Percentiles rank a stretch among this genome's conserved stretches.
Evolutionary conservation across 1,284 basidiomycete species (phyloP).

Genomic region (Cutaneotrichosporon sp.): DNA sequence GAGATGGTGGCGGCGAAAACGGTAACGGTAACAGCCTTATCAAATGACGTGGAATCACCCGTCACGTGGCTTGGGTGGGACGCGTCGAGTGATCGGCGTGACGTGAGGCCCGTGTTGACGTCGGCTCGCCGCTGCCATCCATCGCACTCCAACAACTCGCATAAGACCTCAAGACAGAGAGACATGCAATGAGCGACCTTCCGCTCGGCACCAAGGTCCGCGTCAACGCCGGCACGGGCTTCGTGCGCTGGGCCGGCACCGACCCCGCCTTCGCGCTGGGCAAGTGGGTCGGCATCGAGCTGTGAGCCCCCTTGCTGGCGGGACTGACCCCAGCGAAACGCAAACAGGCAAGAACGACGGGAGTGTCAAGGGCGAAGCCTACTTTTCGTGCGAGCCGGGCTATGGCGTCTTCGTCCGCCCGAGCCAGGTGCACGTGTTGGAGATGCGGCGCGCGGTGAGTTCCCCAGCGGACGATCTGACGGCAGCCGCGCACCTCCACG

Average conservation of each 20-base stretch:
- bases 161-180: no score
- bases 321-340: slow-evolving; percentile 52
- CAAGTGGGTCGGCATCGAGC: slow-evolving; percentile 93
- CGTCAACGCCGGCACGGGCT: slow-evolving; percentile 74
- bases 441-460: slow-evolving; percentile 23
- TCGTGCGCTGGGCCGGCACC: slow-evolving; percentile 81
- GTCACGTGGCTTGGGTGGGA: no score
- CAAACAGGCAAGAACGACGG: slow-evolving; percentile 95
- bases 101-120: slow-evolving; percentile 1
- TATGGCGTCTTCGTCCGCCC: slow-evolving; percentile 91
- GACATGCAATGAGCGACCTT: slow-evolving; percentile 45
- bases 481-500: slow-evolving; percentile 1
- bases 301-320: slow-evolving; percentile 55
- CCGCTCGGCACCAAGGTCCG: slow-evolving; percentile 60
- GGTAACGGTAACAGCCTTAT: neutral
- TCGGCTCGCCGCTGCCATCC: neutral
- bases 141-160: no score
- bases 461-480: slow-evolving; percentile 4
- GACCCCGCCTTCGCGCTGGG: slow-evolving; percentile 81
- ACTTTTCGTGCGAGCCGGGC: slow-evolving; percentile 77
- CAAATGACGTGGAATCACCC: slow-evolving; percentile 7
- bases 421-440: slow-evolving; percentile 73
- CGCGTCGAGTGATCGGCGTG: neutral
- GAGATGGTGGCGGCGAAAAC: slow-evolving; percentile 4
- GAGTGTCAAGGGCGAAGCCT: slow-evolving; percentile 74